Evolutionary conservation across 495 filamentous ascomycete genomes (phyloP).

Genomic region (Annulohypoxylon stygium): DNA sequence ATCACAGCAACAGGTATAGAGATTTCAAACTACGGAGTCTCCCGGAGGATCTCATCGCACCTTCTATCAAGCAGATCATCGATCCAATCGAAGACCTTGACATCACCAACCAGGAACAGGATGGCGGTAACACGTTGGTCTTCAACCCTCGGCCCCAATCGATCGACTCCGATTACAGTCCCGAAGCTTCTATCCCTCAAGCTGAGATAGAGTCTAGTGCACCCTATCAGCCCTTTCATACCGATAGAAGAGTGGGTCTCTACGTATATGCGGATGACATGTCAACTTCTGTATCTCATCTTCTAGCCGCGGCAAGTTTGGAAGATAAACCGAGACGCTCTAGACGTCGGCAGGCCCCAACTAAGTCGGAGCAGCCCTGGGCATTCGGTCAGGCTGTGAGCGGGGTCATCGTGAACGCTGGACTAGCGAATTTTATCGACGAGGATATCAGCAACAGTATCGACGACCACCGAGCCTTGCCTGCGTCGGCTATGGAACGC

Average conservation of each 20-base stretch:
- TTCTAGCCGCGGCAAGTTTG: conserved; percentile 48
- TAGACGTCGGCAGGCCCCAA: conserved; percentile 38
- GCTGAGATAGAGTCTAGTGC: conserved; percentile 94
- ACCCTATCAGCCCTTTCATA: conserved; percentile 91
- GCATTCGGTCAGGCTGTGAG: conserved; percentile 76
- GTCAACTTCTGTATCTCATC: conserved; percentile 49
- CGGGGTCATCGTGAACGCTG: conserved; percentile 72
- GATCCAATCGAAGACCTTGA: conserved; percentile 64
- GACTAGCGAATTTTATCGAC: conserved; percentile 62
- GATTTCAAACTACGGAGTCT: conserved; percentile 75
- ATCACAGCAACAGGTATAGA: conserved; percentile 65
- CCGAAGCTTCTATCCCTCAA: conserved; percentile 75
- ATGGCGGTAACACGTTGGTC: conserved; percentile 59
- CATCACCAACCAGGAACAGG: conserved; percentile 59
- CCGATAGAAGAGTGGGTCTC: conserved; percentile 80
- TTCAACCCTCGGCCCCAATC: conserved; percentile 53
- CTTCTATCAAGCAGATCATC: conserved; percentile 59
- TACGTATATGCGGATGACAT: conserved; percentile 66
- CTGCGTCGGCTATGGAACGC: conserved; percentile 68
- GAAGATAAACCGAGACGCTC: conserved; percentile 43
- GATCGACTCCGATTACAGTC: conserved; percentile 50
- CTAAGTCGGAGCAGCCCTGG: conserved; percentile 62
- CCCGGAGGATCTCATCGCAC: conserved; percentile 62
- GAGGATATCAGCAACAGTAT: conserved; percentile 67
- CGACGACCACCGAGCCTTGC: conserved; percentile 65